These are phyloP conservation scores for Phlebiopsis gigantea DNA, from an alignment of 768 basidiomycete species.

Conservation along the genomic window DNA sequence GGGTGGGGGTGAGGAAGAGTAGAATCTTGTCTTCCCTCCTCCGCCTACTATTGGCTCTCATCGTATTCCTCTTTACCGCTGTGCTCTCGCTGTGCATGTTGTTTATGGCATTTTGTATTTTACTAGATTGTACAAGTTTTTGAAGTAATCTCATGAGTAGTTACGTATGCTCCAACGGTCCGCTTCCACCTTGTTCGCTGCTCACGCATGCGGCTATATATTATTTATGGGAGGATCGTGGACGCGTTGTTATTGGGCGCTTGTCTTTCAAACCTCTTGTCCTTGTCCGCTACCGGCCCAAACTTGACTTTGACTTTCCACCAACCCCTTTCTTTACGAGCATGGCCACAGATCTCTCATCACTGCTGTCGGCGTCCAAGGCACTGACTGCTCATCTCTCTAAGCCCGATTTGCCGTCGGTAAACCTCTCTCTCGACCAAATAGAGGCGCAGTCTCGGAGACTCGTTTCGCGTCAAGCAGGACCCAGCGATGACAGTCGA, in stretches of 20 bases:
- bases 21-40: constrained; percentile 9
- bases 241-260: neutral
- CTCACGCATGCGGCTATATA: neutral
- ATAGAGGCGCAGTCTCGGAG: constrained; percentile 90
- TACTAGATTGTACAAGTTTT: constrained; percentile 2
- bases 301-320: neutral
- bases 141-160: neutral
- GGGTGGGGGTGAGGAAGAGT: constrained; percentile 76
- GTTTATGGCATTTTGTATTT: constrained; percentile 2
- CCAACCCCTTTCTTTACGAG: neutral
- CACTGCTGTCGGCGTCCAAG: constrained; percentile 66
- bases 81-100: neutral
- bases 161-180: neutral
- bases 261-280: neutral
- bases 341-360: constrained; percentile 52
- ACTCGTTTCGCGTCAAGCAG: constrained; percentile 69
- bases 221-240: neutral
- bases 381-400: constrained; percentile 74
- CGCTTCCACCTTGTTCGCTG: neutral
- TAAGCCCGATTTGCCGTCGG: constrained; percentile 77
- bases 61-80: neutral
- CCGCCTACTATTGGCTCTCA: neutral
- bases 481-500: constrained; percentile 61
- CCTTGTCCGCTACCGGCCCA: neutral
- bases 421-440: constrained; percentile 89